A percentile compares a stretch with the other conserved stretches of the same genome.
These are phyloP conservation scores for Baorangia bicolor DNA, from an alignment of 768 basidiomycete species.

Conservation along the genomic window DNA sequence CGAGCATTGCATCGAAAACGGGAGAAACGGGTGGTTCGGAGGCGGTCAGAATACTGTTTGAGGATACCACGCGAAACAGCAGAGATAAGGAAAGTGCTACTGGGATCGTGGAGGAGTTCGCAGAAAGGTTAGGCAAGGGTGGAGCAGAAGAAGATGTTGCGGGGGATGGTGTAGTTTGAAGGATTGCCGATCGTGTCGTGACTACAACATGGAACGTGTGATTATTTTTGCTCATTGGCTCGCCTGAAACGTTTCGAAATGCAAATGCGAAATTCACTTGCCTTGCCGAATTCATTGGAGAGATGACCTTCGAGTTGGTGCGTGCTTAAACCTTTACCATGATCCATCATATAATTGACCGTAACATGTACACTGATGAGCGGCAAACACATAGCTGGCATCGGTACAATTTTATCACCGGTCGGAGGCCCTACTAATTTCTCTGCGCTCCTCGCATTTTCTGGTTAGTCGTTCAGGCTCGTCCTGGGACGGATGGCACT, in stretches of 20 bases:
- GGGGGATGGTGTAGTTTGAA: not conserved
- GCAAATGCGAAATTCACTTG: not conserved
- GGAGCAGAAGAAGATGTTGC: not conserved
- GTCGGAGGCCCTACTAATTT: too few species aligned
- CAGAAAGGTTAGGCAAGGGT: not conserved
- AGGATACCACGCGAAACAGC: slow-evolving; percentile 2
- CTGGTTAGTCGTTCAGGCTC: too few species aligned
- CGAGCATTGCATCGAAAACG: slow-evolving; percentile 44
- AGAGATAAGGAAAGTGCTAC: too few species aligned
- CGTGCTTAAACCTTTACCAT: not conserved
- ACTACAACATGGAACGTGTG: not conserved
- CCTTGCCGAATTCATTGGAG: too few species aligned
- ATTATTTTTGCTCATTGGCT: not conserved
- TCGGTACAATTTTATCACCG: too few species aligned
- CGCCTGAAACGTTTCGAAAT: not conserved
- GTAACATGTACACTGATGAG: too few species aligned
- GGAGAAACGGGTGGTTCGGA: slow-evolving; percentile 47
- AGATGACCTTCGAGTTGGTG: not conserved
- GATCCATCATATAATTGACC: too few species aligned
- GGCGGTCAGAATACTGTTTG: slow-evolving; percentile 36
- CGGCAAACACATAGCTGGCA: too few species aligned
- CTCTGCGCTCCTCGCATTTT: too few species aligned
- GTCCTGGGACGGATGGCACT: too few species aligned
- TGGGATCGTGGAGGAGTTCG: not conserved
- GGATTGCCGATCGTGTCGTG: too few species aligned